A percentile compares a stretch with the other conserved stretches of the same genome.
These are phyloP conservation scores for Buxus sempervirens DNA, from an alignment of 164 flowering plant species.

Conservation along the genomic window DNA sequence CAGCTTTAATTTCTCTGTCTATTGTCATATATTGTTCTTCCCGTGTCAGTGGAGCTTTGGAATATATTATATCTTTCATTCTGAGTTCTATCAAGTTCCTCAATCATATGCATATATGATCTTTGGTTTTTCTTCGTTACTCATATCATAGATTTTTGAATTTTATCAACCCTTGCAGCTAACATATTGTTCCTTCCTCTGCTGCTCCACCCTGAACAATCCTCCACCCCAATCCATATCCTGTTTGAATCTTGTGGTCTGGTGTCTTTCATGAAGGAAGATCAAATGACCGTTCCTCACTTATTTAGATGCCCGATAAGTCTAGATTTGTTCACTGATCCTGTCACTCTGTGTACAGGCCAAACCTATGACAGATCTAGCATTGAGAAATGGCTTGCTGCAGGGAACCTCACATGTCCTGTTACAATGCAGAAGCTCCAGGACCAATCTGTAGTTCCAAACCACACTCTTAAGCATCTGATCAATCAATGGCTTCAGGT, in stretches of 20 bases:
- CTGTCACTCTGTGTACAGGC: slow-evolving; percentile 76
- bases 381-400: slow-evolving; percentile 66
- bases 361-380: slow-evolving; percentile 74
- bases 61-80: neutral
- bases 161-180: too few species aligned
- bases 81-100: neutral
- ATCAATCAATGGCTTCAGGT: slow-evolving; percentile 55
- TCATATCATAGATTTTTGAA: too few species aligned
- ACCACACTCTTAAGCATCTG: slow-evolving; percentile 67
- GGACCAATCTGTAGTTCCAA: slow-evolving; percentile 61
- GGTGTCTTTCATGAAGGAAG: slow-evolving; percentile 28
- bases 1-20: neutral
- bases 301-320: slow-evolving; percentile 73
- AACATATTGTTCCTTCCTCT: too few species aligned
- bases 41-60: neutral
- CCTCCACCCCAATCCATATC: too few species aligned
- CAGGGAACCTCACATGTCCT: slow-evolving; percentile 75
- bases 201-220: too few species aligned
- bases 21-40: neutral
- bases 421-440: slow-evolving; percentile 85
- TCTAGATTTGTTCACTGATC: slow-evolving; percentile 69
- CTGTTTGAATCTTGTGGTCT: too few species aligned
- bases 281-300: slow-evolving; percentile 46
- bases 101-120: too few species aligned
- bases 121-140: too few species aligned